Base-by-base conservation (phyloP, 331 rosid species). In the Quercus tomentella region DNA sequence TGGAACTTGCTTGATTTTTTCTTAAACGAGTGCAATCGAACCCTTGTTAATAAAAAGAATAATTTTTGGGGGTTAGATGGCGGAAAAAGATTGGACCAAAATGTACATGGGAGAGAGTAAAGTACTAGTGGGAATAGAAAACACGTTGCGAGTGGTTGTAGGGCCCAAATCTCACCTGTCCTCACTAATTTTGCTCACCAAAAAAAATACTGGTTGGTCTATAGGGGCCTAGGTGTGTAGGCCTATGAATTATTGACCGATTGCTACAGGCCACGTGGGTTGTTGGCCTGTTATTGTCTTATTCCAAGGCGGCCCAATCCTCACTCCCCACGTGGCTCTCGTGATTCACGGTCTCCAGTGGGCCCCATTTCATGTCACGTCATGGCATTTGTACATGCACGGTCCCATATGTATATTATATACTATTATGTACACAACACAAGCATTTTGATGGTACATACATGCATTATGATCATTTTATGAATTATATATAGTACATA, bases 231-330 rank as follows among this genome's bases (percentile, higher is more conserved):
- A 41, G 3, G 45, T 41, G 73, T 54, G 74, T 74, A 71, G 63
- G 18, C 45, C 35, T 21, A 35, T 37, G 68, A 66, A 66, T 84
- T 61, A 86, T 81, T 81, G 84, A 74, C 57, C 45, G 91, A 83
- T 67, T 21, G 33, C 20, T 88, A 88, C 86, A 9, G 72, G 83
- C 80, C 92, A 90, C 92, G 91, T 90, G 92, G 89, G 89, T 88
- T 84, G 95, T 87, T 91, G 88, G 92, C 84, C 82, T 0, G 87
- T 78, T 73, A 55, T 80, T 88, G 95, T 91, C 89, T 76, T 61
- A 77, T 77, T 83, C 21, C 76, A 31, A 54, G 26, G 4, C 68
- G 25, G n/a, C 3, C 77, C 82, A 63, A 73, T 79, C 52, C 78
- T 17, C 1, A 49, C 4, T 11, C 10, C 28, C 72, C 77, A 57